Base-by-base conservation (phyloP, 768 basidiomycete genomes). In the Suillus weaverae region DNA sequence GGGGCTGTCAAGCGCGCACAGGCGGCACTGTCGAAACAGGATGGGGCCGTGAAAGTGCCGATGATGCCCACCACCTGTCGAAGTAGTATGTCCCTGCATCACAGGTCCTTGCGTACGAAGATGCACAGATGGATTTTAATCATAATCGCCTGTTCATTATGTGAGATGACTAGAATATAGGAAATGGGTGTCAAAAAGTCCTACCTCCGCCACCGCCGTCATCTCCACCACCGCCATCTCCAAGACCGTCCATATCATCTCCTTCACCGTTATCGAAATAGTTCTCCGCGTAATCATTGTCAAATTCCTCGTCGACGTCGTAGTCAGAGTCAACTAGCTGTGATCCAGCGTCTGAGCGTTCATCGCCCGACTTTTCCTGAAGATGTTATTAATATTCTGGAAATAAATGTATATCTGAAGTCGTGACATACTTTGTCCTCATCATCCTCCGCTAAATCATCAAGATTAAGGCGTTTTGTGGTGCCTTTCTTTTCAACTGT, bases 261-360 rank as follows among this genome's bases (percentile, higher is more conserved):
- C 82, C 88, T 76, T 94, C 92, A 20, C 92, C 92, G 62, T 93
- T 94, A 74, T 95, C 92, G 73, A 95, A 95, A 81, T 95, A 94
- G 72, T 95, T 92, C 66, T 91, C 90, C 3, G 89, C 92, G 67
- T 95, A 95, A 67, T 95, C 93, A 68, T 95, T 94, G 75, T 94
- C 93, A 71, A 94, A 93, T 70, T 94, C 92, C 74, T 96, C 94
- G 38, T 94, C 90, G 26, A 91, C 90, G 67, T 94, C 92, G 71
- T 94, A 94, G 74, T 94, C 92, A 32, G 86, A 87, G 46, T 87
- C 86, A 8, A 76, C 83, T 36, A 75, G 84, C 69, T 89, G 87
- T 13, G 90, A 91, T 26, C 86, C 90, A 32, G 75, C 82, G 18
- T 90, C 86, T 36, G 89, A 91, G 4, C 80, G 80, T 63, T 92